Percentiles rank a stretch among this genome's conserved stretches.
phyloP scores from a whole-genome alignment of 2,329 filamentous ascomycete species.

The Botrytis squamosa region DNA sequence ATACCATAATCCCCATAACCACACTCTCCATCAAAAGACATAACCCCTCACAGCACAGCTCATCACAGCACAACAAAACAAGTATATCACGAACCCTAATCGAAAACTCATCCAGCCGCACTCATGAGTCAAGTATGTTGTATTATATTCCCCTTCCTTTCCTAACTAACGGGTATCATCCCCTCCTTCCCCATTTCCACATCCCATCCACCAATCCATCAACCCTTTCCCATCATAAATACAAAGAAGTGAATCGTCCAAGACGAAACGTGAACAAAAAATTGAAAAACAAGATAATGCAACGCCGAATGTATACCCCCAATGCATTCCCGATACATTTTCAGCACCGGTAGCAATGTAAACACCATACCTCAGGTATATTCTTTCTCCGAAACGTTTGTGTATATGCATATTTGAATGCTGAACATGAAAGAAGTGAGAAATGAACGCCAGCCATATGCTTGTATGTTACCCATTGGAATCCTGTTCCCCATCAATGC shows the following conservation, averaged over 20 bases:
- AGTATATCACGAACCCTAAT: background rate
- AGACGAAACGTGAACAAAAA: background rate
- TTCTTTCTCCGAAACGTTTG: background rate
- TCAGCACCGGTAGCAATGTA: background rate
- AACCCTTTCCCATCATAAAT: background rate
- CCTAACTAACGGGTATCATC: background rate
- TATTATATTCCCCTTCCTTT: background rate
- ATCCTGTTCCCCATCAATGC: slow-evolving; percentile 7
- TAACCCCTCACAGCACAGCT: background rate
- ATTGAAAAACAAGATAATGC: background rate
- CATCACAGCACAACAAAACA: background rate
- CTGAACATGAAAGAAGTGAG: background rate
- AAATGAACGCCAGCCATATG: slow-evolving; percentile 13
- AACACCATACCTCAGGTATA: background rate
- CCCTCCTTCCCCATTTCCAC: background rate
- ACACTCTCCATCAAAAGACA: background rate
- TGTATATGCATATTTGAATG: background rate
- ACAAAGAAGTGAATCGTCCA: background rate
- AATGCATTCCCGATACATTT: background rate
- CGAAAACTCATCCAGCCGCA: background rate
- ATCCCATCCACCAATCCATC: background rate
- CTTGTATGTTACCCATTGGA: slow-evolving; percentile 1
- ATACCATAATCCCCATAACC: background rate
- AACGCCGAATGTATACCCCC: slow-evolving; percentile 1
- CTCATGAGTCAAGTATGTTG: background rate